Conservation (phyloP, 768 basidiomycete genomes). For the Sutorius australiensis region DNA sequence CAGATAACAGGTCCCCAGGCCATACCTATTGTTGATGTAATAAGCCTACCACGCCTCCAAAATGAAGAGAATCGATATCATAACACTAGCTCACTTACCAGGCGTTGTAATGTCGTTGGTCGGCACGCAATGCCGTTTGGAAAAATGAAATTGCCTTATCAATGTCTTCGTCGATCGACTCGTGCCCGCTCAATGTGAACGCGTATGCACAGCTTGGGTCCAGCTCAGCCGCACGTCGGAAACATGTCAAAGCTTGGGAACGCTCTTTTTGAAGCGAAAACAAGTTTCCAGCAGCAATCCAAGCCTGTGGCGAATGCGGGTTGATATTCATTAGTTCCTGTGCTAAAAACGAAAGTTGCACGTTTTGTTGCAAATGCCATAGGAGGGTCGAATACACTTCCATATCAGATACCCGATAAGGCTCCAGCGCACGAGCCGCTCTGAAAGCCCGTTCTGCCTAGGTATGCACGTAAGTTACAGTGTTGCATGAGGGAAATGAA, state of each 20-base stretch:
- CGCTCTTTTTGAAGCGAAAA: slow-evolving; percentile 96
- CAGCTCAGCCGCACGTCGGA: slow-evolving; percentile 84
- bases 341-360: slow-evolving; percentile 86
- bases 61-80: neutral
- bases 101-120: slow-evolving; percentile 94
- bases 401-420: slow-evolving; percentile 90
- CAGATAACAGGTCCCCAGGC: slow-evolving; percentile 95
- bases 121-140: slow-evolving; percentile 85
- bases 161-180: slow-evolving; percentile 93
- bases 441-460: slow-evolving; percentile 91
- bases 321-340: slow-evolving; percentile 87
- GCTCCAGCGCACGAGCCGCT: slow-evolving; percentile 75
- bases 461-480: slow-evolving; percentile 18
- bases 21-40: slow-evolving; percentile 69
- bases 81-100: slow-evolving; percentile 57
- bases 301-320: slow-evolving; percentile 80
- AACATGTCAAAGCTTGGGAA: slow-evolving; percentile 89
- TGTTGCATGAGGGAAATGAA: slow-evolving; percentile 14
- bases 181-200: slow-evolving; percentile 94
- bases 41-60: slow-evolving; percentile 16
- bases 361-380: slow-evolving; percentile 87
- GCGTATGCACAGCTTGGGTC: slow-evolving; percentile 92
- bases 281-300: slow-evolving; percentile 96
- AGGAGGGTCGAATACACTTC: slow-evolving; percentile 94
- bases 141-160: slow-evolving; percentile 91